Evolutionary conservation across 1,139 yeast genomes (phyloP).

Genomic region (Candida tunisiensis): DNA sequence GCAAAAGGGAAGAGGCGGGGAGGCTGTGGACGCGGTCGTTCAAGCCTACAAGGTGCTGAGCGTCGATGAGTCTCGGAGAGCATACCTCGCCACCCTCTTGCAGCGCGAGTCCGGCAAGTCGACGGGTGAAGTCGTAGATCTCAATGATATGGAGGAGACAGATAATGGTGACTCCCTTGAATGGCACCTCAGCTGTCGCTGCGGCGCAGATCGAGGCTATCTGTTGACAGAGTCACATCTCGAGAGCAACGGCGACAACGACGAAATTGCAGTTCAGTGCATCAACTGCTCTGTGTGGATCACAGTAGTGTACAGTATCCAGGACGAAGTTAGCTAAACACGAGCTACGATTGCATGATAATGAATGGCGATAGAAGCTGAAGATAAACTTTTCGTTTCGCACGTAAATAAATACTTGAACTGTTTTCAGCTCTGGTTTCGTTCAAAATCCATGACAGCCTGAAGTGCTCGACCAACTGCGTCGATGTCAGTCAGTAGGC

Average conservation of each 20-base stretch:
- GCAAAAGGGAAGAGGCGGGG: slow-evolving; percentile 9
- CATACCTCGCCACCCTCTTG: slow-evolving; percentile 45
- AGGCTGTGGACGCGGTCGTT: slow-evolving; percentile 4
- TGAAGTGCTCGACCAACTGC: slow-evolving; percentile 55
- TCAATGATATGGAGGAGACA: slow-evolving; percentile 30
- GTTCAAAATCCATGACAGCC: slow-evolving; percentile 28
- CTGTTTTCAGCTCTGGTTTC: slow-evolving; percentile 6
- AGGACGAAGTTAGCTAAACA: slow-evolving; percentile 3
- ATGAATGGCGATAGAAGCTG: too few relatives aligned
- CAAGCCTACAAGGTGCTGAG: slow-evolving; percentile 4
- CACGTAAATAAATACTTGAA: not conserved
- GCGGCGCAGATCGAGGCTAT: slow-evolving; percentile 40
- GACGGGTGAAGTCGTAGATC: slow-evolving; percentile 45
- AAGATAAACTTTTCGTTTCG: too few relatives aligned
- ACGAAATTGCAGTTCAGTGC: slow-evolving; percentile 62
- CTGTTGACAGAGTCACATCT: slow-evolving; percentile 43
- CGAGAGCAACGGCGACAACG: slow-evolving; percentile 33
- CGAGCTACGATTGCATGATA: not conserved
- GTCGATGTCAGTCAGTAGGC: slow-evolving; percentile 54
- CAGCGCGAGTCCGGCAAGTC: too few relatives aligned
- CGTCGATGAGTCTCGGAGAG: slow-evolving; percentile 36
- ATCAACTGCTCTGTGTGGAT: slow-evolving; percentile 73
- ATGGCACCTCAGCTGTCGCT: slow-evolving; percentile 49
- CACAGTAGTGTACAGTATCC: slow-evolving; percentile 44
- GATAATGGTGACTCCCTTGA: slow-evolving; percentile 15